These are phyloP conservation scores for Colletotrichum higginsianum DNA, from an alignment of 2,329 filamentous ascomycete species.

Conservation along the genomic window DNA sequence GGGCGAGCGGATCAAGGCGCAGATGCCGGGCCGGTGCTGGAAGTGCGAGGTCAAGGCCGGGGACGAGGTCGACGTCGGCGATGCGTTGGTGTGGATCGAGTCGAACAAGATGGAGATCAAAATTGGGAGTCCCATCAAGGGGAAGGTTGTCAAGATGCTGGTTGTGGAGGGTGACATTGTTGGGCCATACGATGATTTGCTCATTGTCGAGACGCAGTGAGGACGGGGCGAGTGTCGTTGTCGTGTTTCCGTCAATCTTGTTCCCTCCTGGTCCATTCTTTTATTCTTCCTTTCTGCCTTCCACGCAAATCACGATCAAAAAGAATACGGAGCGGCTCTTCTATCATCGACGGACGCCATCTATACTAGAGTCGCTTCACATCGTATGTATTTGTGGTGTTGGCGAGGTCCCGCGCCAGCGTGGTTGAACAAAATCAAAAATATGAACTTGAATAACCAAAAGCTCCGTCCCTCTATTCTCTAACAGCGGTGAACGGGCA, in stretches of 20 bases:
- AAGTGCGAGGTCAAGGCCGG: slow-evolving; percentile 49
- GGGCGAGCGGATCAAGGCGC: slow-evolving; percentile 49
- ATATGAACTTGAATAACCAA: background rate
- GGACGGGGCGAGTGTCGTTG: background rate
- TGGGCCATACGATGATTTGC: slow-evolving; percentile 48
- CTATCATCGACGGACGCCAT: no score
- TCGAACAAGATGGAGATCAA: slow-evolving; percentile 58
- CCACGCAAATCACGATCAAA: background rate
- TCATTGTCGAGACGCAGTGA: slow-evolving; percentile 44
- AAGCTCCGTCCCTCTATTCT: background rate
- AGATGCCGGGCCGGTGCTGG: slow-evolving; percentile 54
- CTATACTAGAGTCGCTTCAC: background rate
- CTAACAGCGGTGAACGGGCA: slow-evolving; percentile 3
- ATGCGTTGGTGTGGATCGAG: slow-evolving; percentile 52
- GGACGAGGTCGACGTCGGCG: slow-evolving; percentile 47
- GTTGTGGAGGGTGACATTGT: slow-evolving; percentile 50
- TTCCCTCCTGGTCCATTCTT: no score
- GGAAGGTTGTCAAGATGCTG: slow-evolving; percentile 47
- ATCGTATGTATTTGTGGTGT: background rate
- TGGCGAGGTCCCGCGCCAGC: background rate
- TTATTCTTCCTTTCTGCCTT: background rate
- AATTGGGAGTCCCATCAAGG: slow-evolving; percentile 49
- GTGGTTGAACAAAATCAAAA: background rate
- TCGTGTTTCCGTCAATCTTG: background rate
- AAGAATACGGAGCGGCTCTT: background rate